Evolutionary conservation across 2,329 filamentous ascomycete species (phyloP), one percentile per base, ranked within the genome.

Genomic region (Pestalotiopsis sp.): DNA sequence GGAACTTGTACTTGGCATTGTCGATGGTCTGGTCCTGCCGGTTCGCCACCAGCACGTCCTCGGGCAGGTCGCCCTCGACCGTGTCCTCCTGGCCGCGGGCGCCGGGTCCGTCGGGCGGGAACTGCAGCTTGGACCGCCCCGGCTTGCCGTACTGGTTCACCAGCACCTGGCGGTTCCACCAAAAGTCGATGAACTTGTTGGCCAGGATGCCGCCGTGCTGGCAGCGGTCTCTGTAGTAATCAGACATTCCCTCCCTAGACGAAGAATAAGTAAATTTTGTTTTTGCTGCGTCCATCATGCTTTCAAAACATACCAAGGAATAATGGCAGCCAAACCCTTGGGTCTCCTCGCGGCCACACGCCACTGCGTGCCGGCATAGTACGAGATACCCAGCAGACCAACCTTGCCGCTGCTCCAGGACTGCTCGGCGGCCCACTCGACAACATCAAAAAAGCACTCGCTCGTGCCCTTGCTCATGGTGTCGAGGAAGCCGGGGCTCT

Each of bases 111-210:
- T 77, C 77, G 1, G 75, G 73, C 7, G 77, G 75, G 70, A 78
- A 79, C 6, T 69, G 75, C 31, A 77, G 71, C 65, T 72, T 74
- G 4, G 75, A 77, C n/a, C 78, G 69, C 0, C 76, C 77, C 1
- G 75, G 70, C 11, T 82, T 82, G 1, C 91, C 91, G 70, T 93
- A 93, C 76, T 93, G 91, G 73, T 92, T 93, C 0, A 83, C 82
- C 7, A 91, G 80, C 6, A 92, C 89, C 75, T 92, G 90, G 0
- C 89, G 83, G 73, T 91, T 85, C 89, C 89, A 92, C 90, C 90
- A 92, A 73, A 90, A 88, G 13, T 79, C 74, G 72, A 91, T 90
- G 72, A 90, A 90, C 0, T 75, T 76, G 71, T 90, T 85, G 0
- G 87, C 87, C 2, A 90, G 75, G 60, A 91, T 91, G 0, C 89